phyloP scores from a whole-genome alignment of 768 basidiomycete genomes.

The Psilocybe azurescens region DNA sequence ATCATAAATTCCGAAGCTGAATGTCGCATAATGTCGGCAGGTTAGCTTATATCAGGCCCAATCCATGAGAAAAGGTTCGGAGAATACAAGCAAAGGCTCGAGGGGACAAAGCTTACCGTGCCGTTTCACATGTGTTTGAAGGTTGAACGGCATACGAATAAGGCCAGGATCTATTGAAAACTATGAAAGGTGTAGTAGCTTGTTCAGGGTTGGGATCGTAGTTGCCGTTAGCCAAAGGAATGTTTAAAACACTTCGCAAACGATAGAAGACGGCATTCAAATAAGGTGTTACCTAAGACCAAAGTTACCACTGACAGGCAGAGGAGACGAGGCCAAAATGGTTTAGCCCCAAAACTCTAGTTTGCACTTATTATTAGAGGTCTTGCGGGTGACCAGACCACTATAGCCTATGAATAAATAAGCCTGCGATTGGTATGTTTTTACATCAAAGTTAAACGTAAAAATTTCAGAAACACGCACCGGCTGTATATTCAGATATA shows the following conservation, averaged over 20 bases:
- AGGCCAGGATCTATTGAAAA: background rate
- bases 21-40: background rate
- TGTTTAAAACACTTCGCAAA: background rate
- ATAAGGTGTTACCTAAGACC: background rate
- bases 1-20: background rate
- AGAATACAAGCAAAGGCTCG: background rate
- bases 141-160: background rate
- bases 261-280: background rate
- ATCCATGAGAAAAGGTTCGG: background rate
- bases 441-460: background rate
- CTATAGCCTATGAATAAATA: background rate
- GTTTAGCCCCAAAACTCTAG: background rate
- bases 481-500: background rate
- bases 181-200: background rate
- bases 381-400: background rate
- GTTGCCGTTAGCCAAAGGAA: background rate
- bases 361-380: background rate
- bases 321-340: background rate
- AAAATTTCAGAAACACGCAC: background rate
- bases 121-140: background rate
- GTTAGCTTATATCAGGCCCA: background rate
- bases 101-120: background rate
- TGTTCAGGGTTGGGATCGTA: background rate
- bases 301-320: background rate
- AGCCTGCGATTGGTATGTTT: background rate